Conservation (phyloP, 768 basidiomycete genomes). For the Boletus patriciae region DNA sequence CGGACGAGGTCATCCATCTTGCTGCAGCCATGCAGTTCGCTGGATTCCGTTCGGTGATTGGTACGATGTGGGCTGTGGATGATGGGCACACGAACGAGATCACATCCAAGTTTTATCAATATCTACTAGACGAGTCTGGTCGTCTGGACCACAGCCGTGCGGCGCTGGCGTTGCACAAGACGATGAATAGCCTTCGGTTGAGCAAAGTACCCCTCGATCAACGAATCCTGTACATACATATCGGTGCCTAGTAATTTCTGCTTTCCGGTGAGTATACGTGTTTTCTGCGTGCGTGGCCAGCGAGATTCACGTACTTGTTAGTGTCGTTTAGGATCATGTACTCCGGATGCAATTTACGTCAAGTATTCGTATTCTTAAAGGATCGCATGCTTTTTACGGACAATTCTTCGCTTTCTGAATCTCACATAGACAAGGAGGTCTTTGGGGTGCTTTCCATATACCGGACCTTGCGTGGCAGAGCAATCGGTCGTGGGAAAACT, state of each 20-base stretch:
- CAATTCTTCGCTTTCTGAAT: no score
- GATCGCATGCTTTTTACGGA: no score
- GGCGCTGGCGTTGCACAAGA: conserved; percentile 1
- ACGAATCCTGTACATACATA: conserved; percentile 3
- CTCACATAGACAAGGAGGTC: no score
- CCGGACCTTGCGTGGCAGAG: no score
- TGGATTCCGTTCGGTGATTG: conserved; percentile 13
- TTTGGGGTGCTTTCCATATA: no score
- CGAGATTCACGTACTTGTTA: no score
- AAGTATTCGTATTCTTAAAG: no score
- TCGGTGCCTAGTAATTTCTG: background rate
- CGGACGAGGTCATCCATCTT: conserved; percentile 5
- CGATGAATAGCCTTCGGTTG: background rate
- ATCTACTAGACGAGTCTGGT: conserved; percentile 1
- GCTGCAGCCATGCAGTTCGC: conserved; percentile 2
- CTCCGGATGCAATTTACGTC: no score
- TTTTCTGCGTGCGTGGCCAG: no score
- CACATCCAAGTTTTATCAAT: background rate
- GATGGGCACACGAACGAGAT: background rate
- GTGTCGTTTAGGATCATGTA: no score
- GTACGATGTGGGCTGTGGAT: conserved; percentile 16
- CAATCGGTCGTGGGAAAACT: no score
- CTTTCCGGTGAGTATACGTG: no score
- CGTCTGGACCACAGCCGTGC: conserved; percentile 1
- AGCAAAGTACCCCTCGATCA: background rate